Percentiles rank a stretch among this genome's conserved stretches.
Evolutionary conservation across 805 yeast genomes (phyloP).

Genomic region (Vanderwaltozyma polyspora): DNA sequence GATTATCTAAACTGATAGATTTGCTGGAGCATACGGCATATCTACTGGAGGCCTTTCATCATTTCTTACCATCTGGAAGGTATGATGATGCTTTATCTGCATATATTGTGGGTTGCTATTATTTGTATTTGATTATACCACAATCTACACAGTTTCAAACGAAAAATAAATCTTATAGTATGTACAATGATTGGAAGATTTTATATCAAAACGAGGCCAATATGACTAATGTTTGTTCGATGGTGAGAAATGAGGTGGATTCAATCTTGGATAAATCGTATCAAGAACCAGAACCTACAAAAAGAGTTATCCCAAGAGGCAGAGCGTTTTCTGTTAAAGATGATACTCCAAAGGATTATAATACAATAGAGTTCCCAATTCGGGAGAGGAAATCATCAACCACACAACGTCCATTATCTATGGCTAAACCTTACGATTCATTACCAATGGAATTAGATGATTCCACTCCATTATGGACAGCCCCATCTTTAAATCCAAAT

Average conservation of each 20-base stretch:
- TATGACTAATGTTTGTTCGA: constrained; percentile 31
- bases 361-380: not conserved
- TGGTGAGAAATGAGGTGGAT: constrained; percentile 27
- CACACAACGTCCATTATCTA: not conserved
- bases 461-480: constrained; percentile 27
- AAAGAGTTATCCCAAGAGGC: constrained; percentile 12
- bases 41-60: constrained; percentile 26
- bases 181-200: constrained; percentile 28
- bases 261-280: constrained; percentile 16
- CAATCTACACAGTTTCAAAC: constrained; percentile 31
- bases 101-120: constrained; percentile 30
- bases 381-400: not conserved
- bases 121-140: constrained; percentile 30
- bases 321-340: constrained; percentile 24
- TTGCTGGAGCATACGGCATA: constrained; percentile 29
- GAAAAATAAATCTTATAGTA: constrained; percentile 29
- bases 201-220: constrained; percentile 28
- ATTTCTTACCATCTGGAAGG: constrained; percentile 9
- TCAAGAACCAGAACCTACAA: constrained; percentile 7
- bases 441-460: constrained; percentile 14
- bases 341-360: not conserved
- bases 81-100: constrained; percentile 24
- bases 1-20: constrained; percentile 28
- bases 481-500: constrained; percentile 30
- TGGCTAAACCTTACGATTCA: not conserved